Evolutionary conservation across 352 stramenopile species (phyloP).

Genomic region (Globisporangium orthogonon): DNA sequence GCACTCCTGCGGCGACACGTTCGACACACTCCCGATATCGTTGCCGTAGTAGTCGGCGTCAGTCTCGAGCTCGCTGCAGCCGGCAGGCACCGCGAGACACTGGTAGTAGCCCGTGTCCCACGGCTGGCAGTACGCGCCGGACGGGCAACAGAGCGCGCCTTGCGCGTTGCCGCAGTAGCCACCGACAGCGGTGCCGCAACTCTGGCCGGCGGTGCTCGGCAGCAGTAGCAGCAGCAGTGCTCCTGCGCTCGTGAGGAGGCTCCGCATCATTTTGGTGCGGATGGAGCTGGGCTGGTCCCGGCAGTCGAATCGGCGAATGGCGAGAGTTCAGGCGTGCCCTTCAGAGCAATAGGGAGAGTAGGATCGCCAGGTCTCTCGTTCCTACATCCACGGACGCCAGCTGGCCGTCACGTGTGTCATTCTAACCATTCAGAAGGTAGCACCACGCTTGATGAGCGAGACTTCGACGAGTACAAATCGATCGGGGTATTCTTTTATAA

Average conservation of each 20-base stretch:
- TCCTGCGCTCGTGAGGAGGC: not conserved
- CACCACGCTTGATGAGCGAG: no score
- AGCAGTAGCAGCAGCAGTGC: not conserved
- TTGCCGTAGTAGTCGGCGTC: conserved; percentile 45
- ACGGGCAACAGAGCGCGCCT: conserved; percentile 28
- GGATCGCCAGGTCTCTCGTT: no score
- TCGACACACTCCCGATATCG: conserved; percentile 25
- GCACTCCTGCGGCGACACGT: conserved; percentile 25
- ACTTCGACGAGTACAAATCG: no score
- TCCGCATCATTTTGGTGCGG: not conserved
- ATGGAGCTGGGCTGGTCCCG: not conserved
- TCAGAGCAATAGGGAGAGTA: not conserved
- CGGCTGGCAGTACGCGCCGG: conserved; percentile 33
- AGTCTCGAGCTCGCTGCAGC: conserved; percentile 30
- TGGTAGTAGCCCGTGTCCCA: conserved; percentile 53
- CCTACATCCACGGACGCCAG: no score
- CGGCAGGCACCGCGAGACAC: conserved; percentile 27
- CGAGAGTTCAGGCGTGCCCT: not conserved
- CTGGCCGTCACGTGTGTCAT: no score
- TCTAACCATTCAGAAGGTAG: no score
- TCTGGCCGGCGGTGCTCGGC: not conserved
- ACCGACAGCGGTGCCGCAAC: conserved; percentile 19
- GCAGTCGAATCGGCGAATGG: not conserved
- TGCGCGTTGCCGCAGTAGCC: conserved; percentile 37
- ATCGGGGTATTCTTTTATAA: no score